These are phyloP conservation scores for Aureobasidium uvarum DNA, from an alignment of 2,329 filamentous ascomycete genomes.

Conservation along the genomic window DNA sequence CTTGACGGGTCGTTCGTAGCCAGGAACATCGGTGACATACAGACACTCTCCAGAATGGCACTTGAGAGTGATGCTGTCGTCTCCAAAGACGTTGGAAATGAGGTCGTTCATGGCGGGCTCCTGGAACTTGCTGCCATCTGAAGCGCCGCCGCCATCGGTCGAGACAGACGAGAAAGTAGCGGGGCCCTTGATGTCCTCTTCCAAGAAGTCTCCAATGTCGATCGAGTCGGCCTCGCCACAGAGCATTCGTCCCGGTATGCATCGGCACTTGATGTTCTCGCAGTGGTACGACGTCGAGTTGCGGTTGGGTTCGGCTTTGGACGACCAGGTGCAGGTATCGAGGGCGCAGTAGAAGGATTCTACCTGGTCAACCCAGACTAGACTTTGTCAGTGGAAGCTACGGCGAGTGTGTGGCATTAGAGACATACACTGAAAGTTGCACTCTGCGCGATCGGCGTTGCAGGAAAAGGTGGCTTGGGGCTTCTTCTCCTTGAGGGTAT, in stretches of 20 bases:
- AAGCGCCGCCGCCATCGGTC: conserved; percentile 56
- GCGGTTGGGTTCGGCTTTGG: conserved; percentile 64
- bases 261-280: conserved; percentile 79
- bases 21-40: conserved; percentile 87
- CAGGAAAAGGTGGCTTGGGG: conserved; percentile 96
- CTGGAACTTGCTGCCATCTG: conserved; percentile 76
- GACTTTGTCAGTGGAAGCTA: conserved; percentile 33
- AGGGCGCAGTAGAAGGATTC: conserved; percentile 97
- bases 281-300: conserved; percentile 87
- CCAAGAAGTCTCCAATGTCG: conserved; percentile 86
- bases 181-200: conserved; percentile 78
- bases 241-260: conserved; percentile 87
- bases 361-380: conserved; percentile 89
- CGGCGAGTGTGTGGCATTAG: neutral
- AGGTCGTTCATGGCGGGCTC: conserved; percentile 92
- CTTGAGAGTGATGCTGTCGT: conserved; percentile 78
- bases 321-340: conserved; percentile 71
- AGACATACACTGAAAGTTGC: conserved; percentile 87
- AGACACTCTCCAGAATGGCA: conserved; percentile 90
- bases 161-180: conserved; percentile 73
- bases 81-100: conserved; percentile 85
- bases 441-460: conserved; percentile 68
- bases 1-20: conserved; percentile 84
- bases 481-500: conserved; percentile 77
- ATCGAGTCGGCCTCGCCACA: conserved; percentile 90